A percentile compares a stretch with the other conserved stretches of the same genome.
These are phyloP conservation scores for Geopyxis carbonaria DNA, from an alignment of 495 filamentous ascomycete genomes.

Conservation along the genomic window DNA sequence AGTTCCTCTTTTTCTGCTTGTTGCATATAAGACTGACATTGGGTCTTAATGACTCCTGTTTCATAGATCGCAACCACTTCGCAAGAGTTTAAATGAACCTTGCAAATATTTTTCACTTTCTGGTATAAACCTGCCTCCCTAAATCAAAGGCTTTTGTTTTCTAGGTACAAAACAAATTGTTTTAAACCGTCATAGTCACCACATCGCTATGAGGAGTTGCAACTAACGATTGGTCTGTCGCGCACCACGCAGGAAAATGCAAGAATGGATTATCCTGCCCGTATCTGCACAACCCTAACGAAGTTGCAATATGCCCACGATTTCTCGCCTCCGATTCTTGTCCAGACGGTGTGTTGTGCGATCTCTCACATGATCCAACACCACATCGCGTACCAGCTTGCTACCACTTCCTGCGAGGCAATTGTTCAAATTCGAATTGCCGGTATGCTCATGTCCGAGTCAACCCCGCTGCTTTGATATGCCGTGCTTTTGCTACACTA, in stretches of 20 bases:
- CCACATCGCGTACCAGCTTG: constrained; percentile 76
- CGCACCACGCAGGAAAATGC: constrained; percentile 28
- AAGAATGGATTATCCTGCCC: constrained; percentile 39
- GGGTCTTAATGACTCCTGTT: too few relatives aligned
- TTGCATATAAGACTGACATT: neutral
- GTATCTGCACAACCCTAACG: constrained; percentile 69
- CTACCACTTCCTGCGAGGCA: constrained; percentile 76
- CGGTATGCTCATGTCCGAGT: constrained; percentile 78
- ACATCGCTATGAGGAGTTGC: too few relatives aligned
- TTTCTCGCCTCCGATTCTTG: constrained; percentile 70
- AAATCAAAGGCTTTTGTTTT: too few relatives aligned
- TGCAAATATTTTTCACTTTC: constrained; percentile 85
- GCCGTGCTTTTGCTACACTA: constrained; percentile 63
- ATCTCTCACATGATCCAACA: constrained; percentile 80
- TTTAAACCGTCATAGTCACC: too few relatives aligned
- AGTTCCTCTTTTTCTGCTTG: neutral
- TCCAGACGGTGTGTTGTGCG: constrained; percentile 62
- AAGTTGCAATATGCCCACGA: constrained; percentile 81
- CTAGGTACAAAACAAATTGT: too few relatives aligned
- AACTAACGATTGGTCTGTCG: constrained; percentile 3
- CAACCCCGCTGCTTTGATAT: constrained; percentile 66
- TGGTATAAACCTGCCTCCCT: constrained; percentile 48
- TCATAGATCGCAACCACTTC: constrained; percentile 2
- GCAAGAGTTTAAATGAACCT: constrained; percentile 37
- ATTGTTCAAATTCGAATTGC: constrained; percentile 76